Percentiles rank a stretch among this genome's conserved stretches.
Evolutionary conservation across 2,329 filamentous ascomycete species (phyloP).

Genomic region (Hymenoscyphus scutula): DNA sequence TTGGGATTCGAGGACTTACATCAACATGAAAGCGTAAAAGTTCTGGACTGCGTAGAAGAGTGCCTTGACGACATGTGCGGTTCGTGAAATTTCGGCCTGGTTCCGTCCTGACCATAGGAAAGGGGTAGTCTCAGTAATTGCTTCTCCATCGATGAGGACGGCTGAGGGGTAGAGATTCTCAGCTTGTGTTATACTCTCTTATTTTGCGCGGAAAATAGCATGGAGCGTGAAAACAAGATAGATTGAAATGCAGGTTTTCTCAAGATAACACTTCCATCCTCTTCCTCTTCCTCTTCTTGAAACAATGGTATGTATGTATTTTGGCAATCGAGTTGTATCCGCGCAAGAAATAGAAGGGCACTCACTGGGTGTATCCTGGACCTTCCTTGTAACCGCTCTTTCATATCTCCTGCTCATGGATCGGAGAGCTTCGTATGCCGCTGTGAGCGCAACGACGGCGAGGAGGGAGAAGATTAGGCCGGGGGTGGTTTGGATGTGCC

Average conservation of each 20-base stretch:
- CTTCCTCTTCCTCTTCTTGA: not conserved
- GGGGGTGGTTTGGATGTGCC: slow-evolving; percentile 74
- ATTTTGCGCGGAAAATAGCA: not conserved
- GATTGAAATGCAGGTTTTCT: too few species aligned
- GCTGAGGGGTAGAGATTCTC: slow-evolving; percentile 20
- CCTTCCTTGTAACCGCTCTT: slow-evolving; percentile 36
- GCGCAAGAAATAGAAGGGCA: not conserved
- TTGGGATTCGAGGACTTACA: slow-evolving; percentile 63
- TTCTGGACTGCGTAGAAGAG: slow-evolving; percentile 87
- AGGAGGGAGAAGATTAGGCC: slow-evolving; percentile 80
- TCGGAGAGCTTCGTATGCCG: slow-evolving; percentile 90
- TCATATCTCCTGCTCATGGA: slow-evolving; percentile 78
- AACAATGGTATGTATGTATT: not conserved
- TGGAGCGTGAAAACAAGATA: not conserved
- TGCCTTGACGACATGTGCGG: slow-evolving; percentile 76
- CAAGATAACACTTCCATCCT: not conserved
- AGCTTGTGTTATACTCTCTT: slow-evolving; percentile 24
- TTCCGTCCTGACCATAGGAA: slow-evolving; percentile 72
- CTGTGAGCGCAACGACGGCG: slow-evolving; percentile 76
- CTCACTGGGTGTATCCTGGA: slow-evolving; percentile 33
- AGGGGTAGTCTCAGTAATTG: slow-evolving; percentile 59
- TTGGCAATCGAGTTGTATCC: not conserved
- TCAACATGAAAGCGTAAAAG: slow-evolving; percentile 99
- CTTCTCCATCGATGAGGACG: slow-evolving; percentile 24
- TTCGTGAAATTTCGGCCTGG: slow-evolving; percentile 59